Base-by-base conservation (phyloP, 2,329 filamentous ascomycete species). In the Pseudogymnoascus sp. region DNA sequence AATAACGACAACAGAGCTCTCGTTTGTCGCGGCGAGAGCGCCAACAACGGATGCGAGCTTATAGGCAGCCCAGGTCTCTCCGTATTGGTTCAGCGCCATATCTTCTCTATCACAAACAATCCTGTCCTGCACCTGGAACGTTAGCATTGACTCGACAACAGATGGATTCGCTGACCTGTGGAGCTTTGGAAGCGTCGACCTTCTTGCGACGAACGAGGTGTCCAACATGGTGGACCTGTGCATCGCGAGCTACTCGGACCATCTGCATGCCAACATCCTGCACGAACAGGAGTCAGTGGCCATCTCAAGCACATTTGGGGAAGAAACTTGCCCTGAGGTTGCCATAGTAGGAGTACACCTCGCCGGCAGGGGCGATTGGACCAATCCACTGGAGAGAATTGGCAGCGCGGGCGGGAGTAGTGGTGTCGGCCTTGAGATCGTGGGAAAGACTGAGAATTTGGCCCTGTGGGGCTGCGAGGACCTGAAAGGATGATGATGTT, bases 31-130 rank as follows among this genome's bases (percentile, higher is more conserved):
- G 24, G 57, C 33, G 10, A 59, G 33, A 39, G 57, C 33, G 17
- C 57, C 57, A 31, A 59, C 17, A 1, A 59, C 57, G n/a, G 57
- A n/a, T 26, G 57, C 57, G 11, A 59, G 57, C 57, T 59, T 59
- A 40, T 59, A 59, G 11, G 57, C 57, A 39, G 57, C 57, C 57
- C 57, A 59, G 9, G 57, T 59, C 17, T 59, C 57, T 10, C 57
- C 57, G 26, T 59, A 59, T 7, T 40, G 33, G 7, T 31, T 17
- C 15, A 8, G 9, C n/a, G 57, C 26, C 33, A 59, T 37, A 11
- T 59, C 57, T 29, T 40, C 33, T 26, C 57, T 37, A 17, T 40
- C 37, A 31, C 57, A 59, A 10, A 59, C 57, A 59, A 59, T 59
- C 21, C 17, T 40, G 35, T 37, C 33, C 57, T 59, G 17, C 21